phyloP scores from a whole-genome alignment of 83 land plant species.

The Isoetes engelmannii region DNA sequence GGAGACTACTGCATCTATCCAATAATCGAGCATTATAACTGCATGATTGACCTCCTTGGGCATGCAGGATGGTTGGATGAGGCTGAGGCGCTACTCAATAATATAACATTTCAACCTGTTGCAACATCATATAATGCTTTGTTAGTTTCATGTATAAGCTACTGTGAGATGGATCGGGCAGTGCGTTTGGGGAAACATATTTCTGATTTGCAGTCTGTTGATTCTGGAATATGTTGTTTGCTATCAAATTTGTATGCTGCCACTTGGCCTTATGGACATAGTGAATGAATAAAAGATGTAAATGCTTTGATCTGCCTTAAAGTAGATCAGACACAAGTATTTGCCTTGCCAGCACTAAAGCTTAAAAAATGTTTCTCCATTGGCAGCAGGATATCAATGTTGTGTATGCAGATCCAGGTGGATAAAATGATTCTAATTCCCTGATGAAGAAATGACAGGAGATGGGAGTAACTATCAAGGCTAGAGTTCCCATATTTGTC shows the following conservation, averaged over 20 bases:
- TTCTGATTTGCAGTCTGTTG: constrained; percentile 47
- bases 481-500: no score
- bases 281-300: no score
- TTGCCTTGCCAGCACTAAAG: no score
- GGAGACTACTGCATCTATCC: constrained; percentile 16
- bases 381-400: no score
- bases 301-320: no score
- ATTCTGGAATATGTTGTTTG: constrained; percentile 52
- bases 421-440: no score
- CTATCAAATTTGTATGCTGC: constrained; percentile 15
- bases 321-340: no score
- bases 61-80: constrained; percentile 45
- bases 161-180: constrained; percentile 44
- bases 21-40: constrained; percentile 55
- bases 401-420: no score
- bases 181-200: constrained; percentile 48
- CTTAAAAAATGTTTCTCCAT: no score
- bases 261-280: no score
- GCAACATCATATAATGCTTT: constrained; percentile 57
- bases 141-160: constrained; percentile 52
- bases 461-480: no score
- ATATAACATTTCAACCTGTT: constrained; percentile 46
- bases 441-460: no score
- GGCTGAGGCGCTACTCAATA: constrained; percentile 39
- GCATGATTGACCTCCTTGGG: constrained; percentile 59